A percentile compares a stretch with the other conserved stretches of the same genome.
phyloP scores from a whole-genome alignment of 352 stramenopile species.

The Aphanomyces euteiches region DNA sequence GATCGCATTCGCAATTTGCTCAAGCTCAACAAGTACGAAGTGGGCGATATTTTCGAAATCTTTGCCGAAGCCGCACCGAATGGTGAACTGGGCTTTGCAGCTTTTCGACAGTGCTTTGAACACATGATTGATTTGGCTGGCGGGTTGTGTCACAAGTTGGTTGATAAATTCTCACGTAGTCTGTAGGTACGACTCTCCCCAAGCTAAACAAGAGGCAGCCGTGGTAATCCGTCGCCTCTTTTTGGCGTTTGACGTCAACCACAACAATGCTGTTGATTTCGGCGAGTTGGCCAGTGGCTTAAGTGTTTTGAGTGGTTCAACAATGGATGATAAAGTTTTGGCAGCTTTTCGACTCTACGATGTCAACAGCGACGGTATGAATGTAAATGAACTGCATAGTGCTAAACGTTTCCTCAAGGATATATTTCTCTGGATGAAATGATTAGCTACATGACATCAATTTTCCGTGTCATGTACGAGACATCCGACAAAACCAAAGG shows the following conservation, averaged over 20 bases:
- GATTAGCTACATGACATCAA: constrained; percentile 84
- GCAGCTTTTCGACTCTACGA: constrained; percentile 85
- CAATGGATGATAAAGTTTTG: constrained; percentile 82
- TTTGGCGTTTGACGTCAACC: constrained; percentile 76
- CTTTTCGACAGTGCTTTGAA: constrained; percentile 86
- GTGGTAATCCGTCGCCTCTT: constrained; percentile 80
- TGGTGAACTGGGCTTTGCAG: constrained; percentile 67
- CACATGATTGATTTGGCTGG: constrained; percentile 81
- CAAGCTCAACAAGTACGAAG: constrained; percentile 80
- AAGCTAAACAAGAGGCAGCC: constrained; percentile 74
- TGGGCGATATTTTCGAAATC: constrained; percentile 86
- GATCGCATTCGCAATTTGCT: constrained; percentile 66
- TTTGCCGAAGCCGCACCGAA: constrained; percentile 79
- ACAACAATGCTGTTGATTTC: constrained; percentile 84
- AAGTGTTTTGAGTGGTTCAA: constrained; percentile 77
- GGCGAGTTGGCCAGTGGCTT: constrained; percentile 80
- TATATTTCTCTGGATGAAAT: constrained; percentile 86
- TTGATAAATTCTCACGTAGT: neutral
- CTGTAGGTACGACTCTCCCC: constrained; percentile 34
- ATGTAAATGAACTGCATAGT: neutral
- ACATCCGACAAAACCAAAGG: constrained; percentile 68
- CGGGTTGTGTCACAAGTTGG: constrained; percentile 34
- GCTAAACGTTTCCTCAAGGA: constrained; percentile 28
- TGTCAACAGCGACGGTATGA: constrained; percentile 63
- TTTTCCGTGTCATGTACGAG: constrained; percentile 89